Evolutionary conservation across 768 basidiomycete genomes (phyloP), one percentile per base, ranked within the genome.

Genomic region (Baorangia bicolor): DNA sequence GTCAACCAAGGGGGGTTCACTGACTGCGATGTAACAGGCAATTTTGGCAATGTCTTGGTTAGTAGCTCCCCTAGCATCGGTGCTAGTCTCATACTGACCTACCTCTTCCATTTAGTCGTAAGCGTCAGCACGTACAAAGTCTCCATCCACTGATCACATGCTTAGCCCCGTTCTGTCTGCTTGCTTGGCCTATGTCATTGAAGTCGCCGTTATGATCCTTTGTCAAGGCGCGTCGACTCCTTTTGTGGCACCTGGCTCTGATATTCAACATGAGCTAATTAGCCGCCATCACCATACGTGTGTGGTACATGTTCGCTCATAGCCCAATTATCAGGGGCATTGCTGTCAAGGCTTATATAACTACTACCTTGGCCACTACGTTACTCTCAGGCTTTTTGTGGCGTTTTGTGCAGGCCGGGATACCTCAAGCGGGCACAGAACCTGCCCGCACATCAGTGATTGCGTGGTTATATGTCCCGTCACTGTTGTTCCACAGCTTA

Each of bases 281-380:
- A 65, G 64, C 35, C 5, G 43, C 53, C 39, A 51, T 66, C 31
- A 57, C 53, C 5, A 34, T 56, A 13, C 65, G 65, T 5, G 57
- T 64, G n/a, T 66, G 65, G 65, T 58, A 48, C 39, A 21, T 66
- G 9, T 67, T 66, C 25, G 4, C 43, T 14, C 42, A 34, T 14
- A 42, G 21, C 12, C 37, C 5, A 0, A 4, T 50, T 20, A 27
- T 66, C 42, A 52, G 37, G 33, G 5, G 18, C 5, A 23, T 60
- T 28, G 55, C 52, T 5, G 16, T 45, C 20, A 2, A 12, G 7
- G 28, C 53, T 34, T 52, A 53, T 37, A 11, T 48, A 6, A 0
- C 40, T 3, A 42, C 27, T 12, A 5, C 43, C 6, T 4, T 30
- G 21, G 51, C 43, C 25, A 28, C 44, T 18, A 30, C 6, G 5